These are phyloP conservation scores for Ascodesmis nigricans DNA, from an alignment of 495 filamentous ascomycete species.

Conservation along the genomic window DNA sequence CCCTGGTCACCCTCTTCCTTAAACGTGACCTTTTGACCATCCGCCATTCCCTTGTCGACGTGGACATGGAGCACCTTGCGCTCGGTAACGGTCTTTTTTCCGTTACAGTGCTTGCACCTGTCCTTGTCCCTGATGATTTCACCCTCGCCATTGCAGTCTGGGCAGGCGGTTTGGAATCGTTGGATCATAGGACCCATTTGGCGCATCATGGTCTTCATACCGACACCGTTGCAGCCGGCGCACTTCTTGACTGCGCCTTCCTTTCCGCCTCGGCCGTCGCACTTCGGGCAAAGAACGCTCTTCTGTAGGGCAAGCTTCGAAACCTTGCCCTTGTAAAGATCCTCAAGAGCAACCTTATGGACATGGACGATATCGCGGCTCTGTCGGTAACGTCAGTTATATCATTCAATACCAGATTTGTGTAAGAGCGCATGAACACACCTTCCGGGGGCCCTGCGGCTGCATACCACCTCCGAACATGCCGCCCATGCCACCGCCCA, in stretches of 20 bases:
- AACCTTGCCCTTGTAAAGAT: slow-evolving; percentile 93
- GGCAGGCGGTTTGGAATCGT: slow-evolving; percentile 97
- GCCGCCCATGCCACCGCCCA: slow-evolving; percentile 58
- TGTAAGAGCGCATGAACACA: slow-evolving; percentile 32
- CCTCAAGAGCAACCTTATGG: slow-evolving; percentile 92
- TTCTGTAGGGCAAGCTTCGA: slow-evolving; percentile 95
- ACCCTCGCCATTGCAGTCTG: slow-evolving; percentile 90
- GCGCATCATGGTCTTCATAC: slow-evolving; percentile 99
- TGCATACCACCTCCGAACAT: slow-evolving; percentile 72
- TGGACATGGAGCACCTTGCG: slow-evolving; percentile 96
- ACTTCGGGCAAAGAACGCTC: slow-evolving; percentile 87
- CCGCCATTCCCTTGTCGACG: slow-evolving; percentile 82
- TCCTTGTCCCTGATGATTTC: slow-evolving; percentile 93
- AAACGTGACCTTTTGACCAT: slow-evolving; percentile 89
- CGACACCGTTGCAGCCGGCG: slow-evolving; percentile 68
- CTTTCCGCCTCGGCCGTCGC: slow-evolving; percentile 89
- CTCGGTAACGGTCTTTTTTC: slow-evolving; percentile 95
- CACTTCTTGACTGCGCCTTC: slow-evolving; percentile 90
- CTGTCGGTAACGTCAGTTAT: slow-evolving; percentile 9
- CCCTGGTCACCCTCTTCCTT: slow-evolving; percentile 91
- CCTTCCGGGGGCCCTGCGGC: slow-evolving; percentile 72
- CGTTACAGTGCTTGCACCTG: slow-evolving; percentile 77
- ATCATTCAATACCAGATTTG: neutral
- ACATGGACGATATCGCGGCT: slow-evolving; percentile 59
- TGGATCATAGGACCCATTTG: slow-evolving; percentile 99